These are phyloP conservation scores for Saturnispora sekii DNA, from an alignment of 805 yeast species.

Conservation along the genomic window DNA sequence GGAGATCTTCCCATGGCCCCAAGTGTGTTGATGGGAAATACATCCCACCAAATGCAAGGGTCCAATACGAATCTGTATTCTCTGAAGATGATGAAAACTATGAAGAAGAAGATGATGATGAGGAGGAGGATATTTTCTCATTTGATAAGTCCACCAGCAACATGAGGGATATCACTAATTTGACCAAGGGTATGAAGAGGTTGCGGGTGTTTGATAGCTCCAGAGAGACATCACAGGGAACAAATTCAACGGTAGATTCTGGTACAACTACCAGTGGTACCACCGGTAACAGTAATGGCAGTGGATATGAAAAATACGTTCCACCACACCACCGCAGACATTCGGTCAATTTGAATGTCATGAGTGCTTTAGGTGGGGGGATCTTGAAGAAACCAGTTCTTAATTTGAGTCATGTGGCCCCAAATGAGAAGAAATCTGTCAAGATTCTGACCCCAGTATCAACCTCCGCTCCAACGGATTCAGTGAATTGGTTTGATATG, in stretches of 20 bases:
- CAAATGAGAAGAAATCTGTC: slow-evolving; percentile 13
- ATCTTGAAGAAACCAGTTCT: slow-evolving; percentile 13
- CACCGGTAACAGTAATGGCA: background rate
- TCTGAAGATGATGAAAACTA: slow-evolving; percentile 6
- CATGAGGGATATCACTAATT: background rate
- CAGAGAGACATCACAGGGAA: slow-evolving; percentile 21
- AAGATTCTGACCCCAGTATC: slow-evolving; percentile 18
- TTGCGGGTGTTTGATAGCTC: slow-evolving; percentile 14
- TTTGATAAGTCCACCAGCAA: slow-evolving; percentile 21
- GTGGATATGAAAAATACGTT: slow-evolving; percentile 28
- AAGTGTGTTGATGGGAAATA: slow-evolving; percentile 39
- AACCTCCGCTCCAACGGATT: slow-evolving; percentile 31
- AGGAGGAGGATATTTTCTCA: slow-evolving; percentile 28
- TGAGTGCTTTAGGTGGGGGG: slow-evolving; percentile 12
- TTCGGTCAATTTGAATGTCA: slow-evolving; percentile 24
- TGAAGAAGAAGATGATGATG: slow-evolving; percentile 1
- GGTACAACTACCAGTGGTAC: too few species aligned
- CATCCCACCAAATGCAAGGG: slow-evolving; percentile 61
- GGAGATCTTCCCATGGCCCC: background rate
- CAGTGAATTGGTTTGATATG: slow-evolving; percentile 26
- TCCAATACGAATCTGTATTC: slow-evolving; percentile 23
- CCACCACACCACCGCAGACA: slow-evolving; percentile 46
- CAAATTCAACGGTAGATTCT: slow-evolving; percentile 19
- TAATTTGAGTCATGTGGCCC: background rate
- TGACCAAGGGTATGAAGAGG: slow-evolving; percentile 1